phyloP scores from a whole-genome alignment of 2,329 filamentous ascomycete species.

The Myotisia sp. region DNA sequence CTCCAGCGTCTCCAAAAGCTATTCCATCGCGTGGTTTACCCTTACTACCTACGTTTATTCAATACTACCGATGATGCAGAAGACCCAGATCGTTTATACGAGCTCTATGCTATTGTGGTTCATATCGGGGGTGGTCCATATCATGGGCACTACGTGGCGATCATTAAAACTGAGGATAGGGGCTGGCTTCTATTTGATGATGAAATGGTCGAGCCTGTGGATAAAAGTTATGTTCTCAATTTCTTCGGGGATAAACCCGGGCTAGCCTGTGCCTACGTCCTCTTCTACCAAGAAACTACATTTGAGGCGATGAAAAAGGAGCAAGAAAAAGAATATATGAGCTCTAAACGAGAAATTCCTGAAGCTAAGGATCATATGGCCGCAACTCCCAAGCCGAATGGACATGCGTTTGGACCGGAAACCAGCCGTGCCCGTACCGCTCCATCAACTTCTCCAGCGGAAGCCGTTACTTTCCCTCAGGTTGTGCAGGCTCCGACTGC shows the following conservation, averaged over 20 bases:
- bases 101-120: constrained; percentile 91
- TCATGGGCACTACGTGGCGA: constrained; percentile 93
- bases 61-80: constrained; percentile 94
- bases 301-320: constrained; percentile 56
- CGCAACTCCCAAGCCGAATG: constrained; percentile 19
- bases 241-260: constrained; percentile 92
- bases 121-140: constrained; percentile 95
- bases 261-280: constrained; percentile 84
- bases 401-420: constrained; percentile 18
- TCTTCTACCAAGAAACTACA: constrained; percentile 92
- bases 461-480: constrained; percentile 20
- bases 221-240: constrained; percentile 88
- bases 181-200: constrained; percentile 97
- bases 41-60: constrained; percentile 89
- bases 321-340: constrained; percentile 61
- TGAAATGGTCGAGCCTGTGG: constrained; percentile 95
- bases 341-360: constrained; percentile 31
- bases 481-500: constrained; percentile 29
- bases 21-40: constrained; percentile 92
- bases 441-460: constrained; percentile 24
- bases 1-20: constrained; percentile 86
- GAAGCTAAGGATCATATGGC: constrained; percentile 24
- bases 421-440: constrained; percentile 29
- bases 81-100: constrained; percentile 85
- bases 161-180: constrained; percentile 91